Conservation (phyloP, 2,329 filamentous ascomycete genomes). For the Aspergillus sp. region DNA sequence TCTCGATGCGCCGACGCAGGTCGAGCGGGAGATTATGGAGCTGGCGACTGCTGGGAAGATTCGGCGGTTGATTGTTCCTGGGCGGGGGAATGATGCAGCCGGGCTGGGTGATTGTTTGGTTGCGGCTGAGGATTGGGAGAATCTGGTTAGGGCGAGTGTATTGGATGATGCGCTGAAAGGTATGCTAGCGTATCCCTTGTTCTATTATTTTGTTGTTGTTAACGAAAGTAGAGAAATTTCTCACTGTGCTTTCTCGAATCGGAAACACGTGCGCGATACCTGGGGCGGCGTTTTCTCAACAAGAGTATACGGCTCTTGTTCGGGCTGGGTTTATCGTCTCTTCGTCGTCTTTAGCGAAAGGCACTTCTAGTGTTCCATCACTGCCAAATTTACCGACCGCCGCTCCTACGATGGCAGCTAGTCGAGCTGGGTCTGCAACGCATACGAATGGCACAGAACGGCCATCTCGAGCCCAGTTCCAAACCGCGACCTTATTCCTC, state of each 20-base stretch:
- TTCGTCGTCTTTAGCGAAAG: slow-evolving; percentile 41
- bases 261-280: slow-evolving; percentile 50
- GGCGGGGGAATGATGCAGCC: slow-evolving; percentile 56
- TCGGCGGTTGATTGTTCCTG: slow-evolving; percentile 56
- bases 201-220: slow-evolving; percentile 2
- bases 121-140: slow-evolving; percentile 54
- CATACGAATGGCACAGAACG: not conserved
- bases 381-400: slow-evolving; percentile 30
- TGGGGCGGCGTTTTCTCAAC: slow-evolving; percentile 44
- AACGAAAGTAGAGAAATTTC: slow-evolving; percentile 47
- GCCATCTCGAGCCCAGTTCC: slow-evolving; percentile 14
- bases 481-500: slow-evolving; percentile 47
- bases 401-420: slow-evolving; percentile 23
- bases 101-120: slow-evolving; percentile 61
- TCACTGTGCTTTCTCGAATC: slow-evolving; percentile 47
- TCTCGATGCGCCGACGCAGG: slow-evolving; percentile 55
- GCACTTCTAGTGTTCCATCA: slow-evolving; percentile 45
- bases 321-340: slow-evolving; percentile 57
- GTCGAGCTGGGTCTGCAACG: slow-evolving; percentile 19
- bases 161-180: slow-evolving; percentile 38
- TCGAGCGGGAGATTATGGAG: slow-evolving; percentile 59
- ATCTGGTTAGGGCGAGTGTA: slow-evolving; percentile 36
- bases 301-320: slow-evolving; percentile 51
- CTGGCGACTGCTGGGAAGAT: slow-evolving; percentile 52
- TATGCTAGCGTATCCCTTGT: slow-evolving; percentile 14